These are phyloP conservation scores for Alternaria triticimaculans DNA, from an alignment of 2,329 filamentous ascomycete species.

Conservation along the genomic window DNA sequence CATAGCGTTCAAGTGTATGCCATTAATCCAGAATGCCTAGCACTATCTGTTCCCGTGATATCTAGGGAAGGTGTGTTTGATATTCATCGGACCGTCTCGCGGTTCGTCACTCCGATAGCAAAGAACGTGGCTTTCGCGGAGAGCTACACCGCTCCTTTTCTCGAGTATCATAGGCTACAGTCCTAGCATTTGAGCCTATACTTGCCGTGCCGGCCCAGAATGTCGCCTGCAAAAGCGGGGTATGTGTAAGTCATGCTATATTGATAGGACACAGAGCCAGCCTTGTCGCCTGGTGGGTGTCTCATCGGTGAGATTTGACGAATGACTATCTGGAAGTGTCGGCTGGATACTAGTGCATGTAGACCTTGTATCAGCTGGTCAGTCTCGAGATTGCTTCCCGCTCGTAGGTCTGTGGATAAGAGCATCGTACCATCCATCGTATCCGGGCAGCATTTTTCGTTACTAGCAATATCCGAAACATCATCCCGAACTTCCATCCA, in stretches of 20 bases:
- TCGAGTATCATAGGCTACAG: background rate
- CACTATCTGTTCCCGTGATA: no score
- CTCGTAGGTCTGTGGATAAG: background rate
- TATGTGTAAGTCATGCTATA: background rate
- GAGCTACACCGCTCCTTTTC: background rate
- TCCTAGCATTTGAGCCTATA: rapidly evolving
- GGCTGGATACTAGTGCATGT: background rate
- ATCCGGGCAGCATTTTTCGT: background rate
- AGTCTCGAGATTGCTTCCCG: rapidly evolving
- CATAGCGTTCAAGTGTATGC: no score
- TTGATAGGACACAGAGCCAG: background rate
- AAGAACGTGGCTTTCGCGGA: background rate
- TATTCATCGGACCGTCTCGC: background rate
- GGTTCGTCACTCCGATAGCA: background rate
- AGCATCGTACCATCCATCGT: background rate
- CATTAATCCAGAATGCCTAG: no score
- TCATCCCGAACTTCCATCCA: no score
- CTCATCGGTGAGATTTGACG: background rate
- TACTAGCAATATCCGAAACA: background rate
- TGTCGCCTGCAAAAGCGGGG: background rate
- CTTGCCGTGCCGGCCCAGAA: background rate
- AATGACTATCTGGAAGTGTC: background rate
- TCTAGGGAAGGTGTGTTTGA: background rate
- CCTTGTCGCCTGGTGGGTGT: background rate
- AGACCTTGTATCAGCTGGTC: background rate